Base-by-base conservation (phyloP, 2,329 filamentous ascomycete species). In the Venturia oleaginea region DNA sequence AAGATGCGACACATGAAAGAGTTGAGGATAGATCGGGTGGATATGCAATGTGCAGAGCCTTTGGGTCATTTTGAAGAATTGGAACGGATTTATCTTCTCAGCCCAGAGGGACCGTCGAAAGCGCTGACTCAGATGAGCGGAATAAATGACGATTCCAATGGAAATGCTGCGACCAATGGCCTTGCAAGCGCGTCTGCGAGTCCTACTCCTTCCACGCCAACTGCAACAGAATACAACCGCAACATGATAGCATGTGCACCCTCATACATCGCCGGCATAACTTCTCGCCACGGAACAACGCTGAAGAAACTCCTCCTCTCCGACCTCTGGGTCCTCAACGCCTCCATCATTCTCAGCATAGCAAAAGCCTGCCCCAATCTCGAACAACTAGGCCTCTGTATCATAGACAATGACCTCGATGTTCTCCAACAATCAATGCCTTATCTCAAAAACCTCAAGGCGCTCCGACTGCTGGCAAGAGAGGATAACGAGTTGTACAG, bases 291-390 rank as follows among this genome's bases (percentile, higher is more conserved):
- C 67, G 81, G 81, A 46, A 67, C 75, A 27, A 81, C 76, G 1
- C 71, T 87, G 48, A 79, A 78, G 54, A 82, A 85, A 68, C 78
- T 87, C 6, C 77, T 86, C 2, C 78, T 87, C 4, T 78, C 79
- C 2, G 79, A 84, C 40, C 76, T 79, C 54, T 86, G 84, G 83
- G 73, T 77, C 22, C 75, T 86, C 2, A 77, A 78, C 19, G 74
- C 77, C 2, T 71, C 76, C 1, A 75, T 81, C 4, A 73, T 86
- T 10, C 77, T 77, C 38, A 78, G 79, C 8, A 72, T 86, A 7
- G 80, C 84, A 38, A 79, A 80, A 61, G 73, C 73, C 11, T 84
- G 83, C 65, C 83, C 84, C 0, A 78, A 85, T 63, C 74, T 87
- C 17, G 83, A 85, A 66, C 84, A 87, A 68, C 74, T 87, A 0